These are phyloP conservation scores for Symbiodinium natans DNA, from an alignment of 73 alveolate genomes.

Conservation along the genomic window DNA sequence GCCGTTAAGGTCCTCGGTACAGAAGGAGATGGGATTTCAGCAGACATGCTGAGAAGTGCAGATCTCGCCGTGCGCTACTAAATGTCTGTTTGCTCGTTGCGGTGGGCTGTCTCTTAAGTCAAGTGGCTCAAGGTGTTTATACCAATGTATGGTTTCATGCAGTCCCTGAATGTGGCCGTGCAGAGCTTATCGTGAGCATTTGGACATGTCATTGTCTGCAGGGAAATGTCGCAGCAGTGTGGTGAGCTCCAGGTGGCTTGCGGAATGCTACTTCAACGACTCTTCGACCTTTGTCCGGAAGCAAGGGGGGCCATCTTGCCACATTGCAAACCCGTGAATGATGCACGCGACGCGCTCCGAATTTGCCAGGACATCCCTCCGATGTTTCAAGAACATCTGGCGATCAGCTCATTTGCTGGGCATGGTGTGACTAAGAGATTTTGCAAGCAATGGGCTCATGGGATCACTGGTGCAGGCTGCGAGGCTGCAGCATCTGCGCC, in stretches of 20 bases:
- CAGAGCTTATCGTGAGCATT: not conserved
- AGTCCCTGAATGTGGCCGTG: constrained; percentile 80
- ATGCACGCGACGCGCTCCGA: not conserved
- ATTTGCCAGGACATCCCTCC: not conserved
- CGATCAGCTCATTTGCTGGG: not conserved
- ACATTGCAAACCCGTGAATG: not conserved
- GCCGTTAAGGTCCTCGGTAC: constrained; percentile 68
- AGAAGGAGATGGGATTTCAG: constrained; percentile 65
- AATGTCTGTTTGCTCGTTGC: not conserved
- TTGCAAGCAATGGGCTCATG: too few relatives aligned
- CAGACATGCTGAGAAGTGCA: constrained; percentile 27
- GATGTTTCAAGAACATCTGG: not conserved
- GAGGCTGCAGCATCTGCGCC: not conserved
- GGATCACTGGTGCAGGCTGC: too few relatives aligned
- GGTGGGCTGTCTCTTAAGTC: not conserved
- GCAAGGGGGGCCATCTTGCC: constrained; percentile 49
- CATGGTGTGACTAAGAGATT: not conserved
- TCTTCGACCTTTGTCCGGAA: constrained; percentile 71
- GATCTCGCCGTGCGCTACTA: constrained; percentile 49
- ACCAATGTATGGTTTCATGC: constrained; percentile 84
- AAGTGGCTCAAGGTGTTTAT: constrained; percentile 15
- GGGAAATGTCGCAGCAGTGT: not conserved
- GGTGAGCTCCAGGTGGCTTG: constrained; percentile 51
- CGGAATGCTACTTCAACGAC: constrained; percentile 85
- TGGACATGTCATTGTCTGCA: too few relatives aligned